Percentiles rank a stretch among this genome's conserved stretches.
Evolutionary conservation across 176 grass and related monocot species (phyloP).

Genomic region (Eleusine coracana): DNA sequence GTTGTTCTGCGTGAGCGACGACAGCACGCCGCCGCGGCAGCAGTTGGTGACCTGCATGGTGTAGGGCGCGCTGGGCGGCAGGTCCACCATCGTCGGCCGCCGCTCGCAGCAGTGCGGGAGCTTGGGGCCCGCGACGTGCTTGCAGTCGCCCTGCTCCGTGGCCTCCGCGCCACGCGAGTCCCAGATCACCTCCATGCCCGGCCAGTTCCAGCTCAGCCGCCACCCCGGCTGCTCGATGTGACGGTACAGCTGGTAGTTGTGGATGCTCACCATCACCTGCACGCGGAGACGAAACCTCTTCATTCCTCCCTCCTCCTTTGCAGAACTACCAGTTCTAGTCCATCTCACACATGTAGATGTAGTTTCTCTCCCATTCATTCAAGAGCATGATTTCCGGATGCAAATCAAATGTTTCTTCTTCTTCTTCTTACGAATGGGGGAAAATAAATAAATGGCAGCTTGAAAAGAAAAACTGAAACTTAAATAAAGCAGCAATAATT

Average conservation of each 20-base stretch:
- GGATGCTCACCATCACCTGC: conserved; percentile 67
- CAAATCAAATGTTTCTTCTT: background rate
- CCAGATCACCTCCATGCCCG: conserved; percentile 60
- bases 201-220: conserved; percentile 72
- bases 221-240: conserved; percentile 77
- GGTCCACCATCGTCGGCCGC: conserved; percentile 50
- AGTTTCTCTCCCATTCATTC: too few species aligned
- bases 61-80: conserved; percentile 51
- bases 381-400: background rate
- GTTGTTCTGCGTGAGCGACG: conserved; percentile 48
- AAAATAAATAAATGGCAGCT: background rate
- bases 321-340: too few species aligned
- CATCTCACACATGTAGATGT: background rate
- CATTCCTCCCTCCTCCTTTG: background rate
- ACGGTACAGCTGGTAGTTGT: conserved; percentile 80
- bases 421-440: background rate
- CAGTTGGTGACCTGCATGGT: conserved; percentile 54
- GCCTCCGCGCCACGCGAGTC: conserved; percentile 48
- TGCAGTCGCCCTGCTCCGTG: conserved; percentile 69
- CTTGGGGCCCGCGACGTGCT: background rate
- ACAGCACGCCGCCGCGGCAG: conserved; percentile 67
- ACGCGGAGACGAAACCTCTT: background rate
- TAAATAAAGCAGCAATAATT: background rate
- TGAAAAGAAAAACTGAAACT: background rate
- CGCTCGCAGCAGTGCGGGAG: conserved; percentile 64